phyloP scores from a whole-genome alignment of 345 rosid species.

The Durio zibethinus region DNA sequence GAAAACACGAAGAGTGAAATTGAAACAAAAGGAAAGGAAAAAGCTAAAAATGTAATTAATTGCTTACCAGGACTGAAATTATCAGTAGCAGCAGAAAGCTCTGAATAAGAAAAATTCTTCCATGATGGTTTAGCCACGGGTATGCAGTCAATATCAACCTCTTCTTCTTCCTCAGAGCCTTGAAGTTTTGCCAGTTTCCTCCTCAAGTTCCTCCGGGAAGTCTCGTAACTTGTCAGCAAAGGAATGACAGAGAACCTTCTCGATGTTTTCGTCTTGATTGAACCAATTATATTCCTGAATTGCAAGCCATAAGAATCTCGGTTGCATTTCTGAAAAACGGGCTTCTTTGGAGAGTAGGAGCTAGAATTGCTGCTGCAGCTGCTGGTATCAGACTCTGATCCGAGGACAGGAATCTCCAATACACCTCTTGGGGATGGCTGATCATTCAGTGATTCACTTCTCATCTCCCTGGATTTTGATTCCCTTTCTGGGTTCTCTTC shows the following conservation, averaged over 20 bases:
- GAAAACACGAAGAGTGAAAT: neutral
- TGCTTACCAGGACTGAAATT: constrained; percentile 47
- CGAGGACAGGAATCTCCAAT: constrained; percentile 36
- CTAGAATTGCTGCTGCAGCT: constrained; percentile 12
- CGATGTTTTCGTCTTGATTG: constrained; percentile 41
- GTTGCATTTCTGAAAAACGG: neutral
- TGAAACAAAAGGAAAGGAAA: neutral
- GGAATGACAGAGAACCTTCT: constrained; percentile 45
- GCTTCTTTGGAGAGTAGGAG: constrained; percentile 29
- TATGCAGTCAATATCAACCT: constrained; percentile 28
- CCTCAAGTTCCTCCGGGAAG: constrained; percentile 36
- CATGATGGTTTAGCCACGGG: constrained; percentile 45
- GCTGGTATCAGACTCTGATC: constrained; percentile 36
- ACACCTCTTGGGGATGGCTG: constrained; percentile 51
- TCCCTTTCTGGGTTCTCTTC: constrained; percentile 25
- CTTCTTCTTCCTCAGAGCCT: constrained; percentile 28
- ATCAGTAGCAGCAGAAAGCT: constrained; percentile 53
- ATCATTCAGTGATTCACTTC: constrained; percentile 11
- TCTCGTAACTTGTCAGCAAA: constrained; percentile 33
- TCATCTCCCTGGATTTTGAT: neutral
- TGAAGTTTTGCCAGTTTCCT: constrained; percentile 42
- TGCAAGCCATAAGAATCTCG: constrained; percentile 24
- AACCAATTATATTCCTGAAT: constrained; percentile 41
- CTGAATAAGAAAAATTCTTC: constrained; percentile 50
- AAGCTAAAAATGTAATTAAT: too few species aligned